Evolutionary conservation across 495 filamentous ascomycete species (phyloP).

Genomic region (Podospora pseudocomata): DNA sequence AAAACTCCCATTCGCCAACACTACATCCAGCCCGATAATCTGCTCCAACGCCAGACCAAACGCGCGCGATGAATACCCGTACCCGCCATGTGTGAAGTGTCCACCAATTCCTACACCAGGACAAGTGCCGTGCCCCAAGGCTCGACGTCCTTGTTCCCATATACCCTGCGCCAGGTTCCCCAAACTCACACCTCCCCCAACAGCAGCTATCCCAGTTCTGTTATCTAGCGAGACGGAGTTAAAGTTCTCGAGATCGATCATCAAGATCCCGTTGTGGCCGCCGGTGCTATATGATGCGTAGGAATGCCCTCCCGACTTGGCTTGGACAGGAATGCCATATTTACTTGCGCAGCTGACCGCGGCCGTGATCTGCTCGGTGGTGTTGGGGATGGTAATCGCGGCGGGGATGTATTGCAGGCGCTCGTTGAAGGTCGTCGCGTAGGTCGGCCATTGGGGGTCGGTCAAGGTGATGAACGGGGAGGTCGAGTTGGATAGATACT

Average conservation of each 20-base stretch:
- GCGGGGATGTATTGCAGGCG: constrained; percentile 53
- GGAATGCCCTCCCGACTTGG: constrained; percentile 67
- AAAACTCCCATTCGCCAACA: constrained; percentile 57
- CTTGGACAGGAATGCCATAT: constrained; percentile 53
- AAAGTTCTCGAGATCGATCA: constrained; percentile 50
- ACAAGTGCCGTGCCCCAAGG: constrained; percentile 62
- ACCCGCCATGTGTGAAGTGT: constrained; percentile 67
- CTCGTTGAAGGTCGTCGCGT: constrained; percentile 52
- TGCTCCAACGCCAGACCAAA: constrained; percentile 65
- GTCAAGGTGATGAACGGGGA: constrained; percentile 20
- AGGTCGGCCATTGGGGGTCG: constrained; percentile 29
- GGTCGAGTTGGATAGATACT: constrained; percentile 14
- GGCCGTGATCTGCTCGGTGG: constrained; percentile 46
- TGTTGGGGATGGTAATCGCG: constrained; percentile 53
- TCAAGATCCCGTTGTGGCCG: constrained; percentile 46
- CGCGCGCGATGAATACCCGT: constrained; percentile 57
- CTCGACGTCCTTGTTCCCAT: constrained; percentile 49
- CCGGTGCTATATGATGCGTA: constrained; percentile 57
- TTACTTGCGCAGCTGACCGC: constrained; percentile 49
- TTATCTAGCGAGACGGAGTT: constrained; percentile 30
- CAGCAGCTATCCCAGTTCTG: constrained; percentile 44
- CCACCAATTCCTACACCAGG: constrained; percentile 62
- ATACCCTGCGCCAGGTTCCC: constrained; percentile 56
- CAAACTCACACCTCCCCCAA: constrained; percentile 56
- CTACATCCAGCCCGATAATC: constrained; percentile 57